phyloP scores from a whole-genome alignment of 495 filamentous ascomycete genomes.

The Thermochaetoides thermophila region DNA sequence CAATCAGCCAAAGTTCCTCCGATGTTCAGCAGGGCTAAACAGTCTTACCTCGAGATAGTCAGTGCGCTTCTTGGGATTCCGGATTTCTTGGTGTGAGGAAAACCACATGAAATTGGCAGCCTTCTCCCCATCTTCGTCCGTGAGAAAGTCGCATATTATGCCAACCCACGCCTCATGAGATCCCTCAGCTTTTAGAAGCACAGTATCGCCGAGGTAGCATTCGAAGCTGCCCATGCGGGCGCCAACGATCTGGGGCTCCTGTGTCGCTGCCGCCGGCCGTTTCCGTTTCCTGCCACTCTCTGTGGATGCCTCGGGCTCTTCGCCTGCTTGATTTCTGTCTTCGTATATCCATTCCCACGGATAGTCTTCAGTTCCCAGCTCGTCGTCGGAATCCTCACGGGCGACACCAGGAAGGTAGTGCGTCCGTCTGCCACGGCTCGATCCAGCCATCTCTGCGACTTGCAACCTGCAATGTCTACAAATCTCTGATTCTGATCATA shows the following conservation, averaged over 20 bases:
- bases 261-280: conserved; percentile 14
- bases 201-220: conserved; percentile 64
- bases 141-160: conserved; percentile 64
- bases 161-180: conserved; percentile 79
- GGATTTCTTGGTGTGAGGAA: conserved; percentile 75
- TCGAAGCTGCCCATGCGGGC: conserved; percentile 78
- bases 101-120: conserved; percentile 80
- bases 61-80: conserved; percentile 63
- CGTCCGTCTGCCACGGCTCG: background rate
- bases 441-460: no score
- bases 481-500: no score
- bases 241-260: conserved; percentile 45
- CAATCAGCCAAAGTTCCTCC: background rate
- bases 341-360: conserved; percentile 91
- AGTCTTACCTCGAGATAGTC: conserved; percentile 61
- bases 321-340: background rate
- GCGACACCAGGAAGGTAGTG: conserved; percentile 32
- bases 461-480: no score
- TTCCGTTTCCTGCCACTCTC: conserved; percentile 23
- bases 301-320: conserved; percentile 10
- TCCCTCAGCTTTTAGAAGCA: conserved; percentile 71
- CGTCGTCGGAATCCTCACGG: conserved; percentile 84
- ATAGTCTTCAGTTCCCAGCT: conserved; percentile 66
- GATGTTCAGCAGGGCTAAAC: no score
- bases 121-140: conserved; percentile 50